Conservation (phyloP, 2,329 filamentous ascomycete species). For the Cordyceps cicadae region DNA sequence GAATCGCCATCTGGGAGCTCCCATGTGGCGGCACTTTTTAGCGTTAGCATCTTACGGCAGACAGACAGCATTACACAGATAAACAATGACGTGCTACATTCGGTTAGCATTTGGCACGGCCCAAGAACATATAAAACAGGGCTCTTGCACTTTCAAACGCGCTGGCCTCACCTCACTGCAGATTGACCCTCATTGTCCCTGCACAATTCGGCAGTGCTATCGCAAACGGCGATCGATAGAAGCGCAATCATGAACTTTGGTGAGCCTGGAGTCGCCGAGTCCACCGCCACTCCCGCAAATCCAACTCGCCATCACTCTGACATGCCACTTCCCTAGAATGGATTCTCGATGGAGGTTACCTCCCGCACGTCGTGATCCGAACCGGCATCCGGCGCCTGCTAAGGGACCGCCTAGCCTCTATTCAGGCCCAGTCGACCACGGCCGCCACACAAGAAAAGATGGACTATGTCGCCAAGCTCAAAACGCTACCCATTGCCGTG, state of each 20-base stretch:
- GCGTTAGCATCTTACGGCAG: not conserved
- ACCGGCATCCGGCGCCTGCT: constrained; percentile 60
- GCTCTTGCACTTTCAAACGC: not conserved
- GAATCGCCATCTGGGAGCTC: not conserved
- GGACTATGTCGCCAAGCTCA: constrained; percentile 52
- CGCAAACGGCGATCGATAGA: not conserved
- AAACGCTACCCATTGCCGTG: constrained; percentile 56
- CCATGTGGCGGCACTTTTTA: not conserved
- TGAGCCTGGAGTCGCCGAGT: not conserved
- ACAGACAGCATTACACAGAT: not conserved
- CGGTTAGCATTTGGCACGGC: not conserved
- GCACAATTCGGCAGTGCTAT: not conserved
- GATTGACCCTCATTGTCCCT: too few relatives aligned
- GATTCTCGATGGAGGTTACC: constrained; percentile 56
- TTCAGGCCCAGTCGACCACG: constrained; percentile 44
- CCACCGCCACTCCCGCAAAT: not conserved
- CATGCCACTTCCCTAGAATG: constrained; percentile 31
- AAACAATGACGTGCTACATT: constrained; percentile 6
- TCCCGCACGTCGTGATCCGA: constrained; percentile 55
- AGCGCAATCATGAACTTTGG: constrained; percentile 5
- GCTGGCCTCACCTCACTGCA: too few relatives aligned
- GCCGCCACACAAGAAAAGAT: constrained; percentile 52
- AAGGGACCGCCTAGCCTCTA: constrained; percentile 47
- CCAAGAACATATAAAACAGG: not conserved
- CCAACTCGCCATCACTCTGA: not conserved